These are phyloP conservation scores for Euphorbia celastroides DNA, from an alignment of 441 rosid genomes.

Conservation along the genomic window DNA sequence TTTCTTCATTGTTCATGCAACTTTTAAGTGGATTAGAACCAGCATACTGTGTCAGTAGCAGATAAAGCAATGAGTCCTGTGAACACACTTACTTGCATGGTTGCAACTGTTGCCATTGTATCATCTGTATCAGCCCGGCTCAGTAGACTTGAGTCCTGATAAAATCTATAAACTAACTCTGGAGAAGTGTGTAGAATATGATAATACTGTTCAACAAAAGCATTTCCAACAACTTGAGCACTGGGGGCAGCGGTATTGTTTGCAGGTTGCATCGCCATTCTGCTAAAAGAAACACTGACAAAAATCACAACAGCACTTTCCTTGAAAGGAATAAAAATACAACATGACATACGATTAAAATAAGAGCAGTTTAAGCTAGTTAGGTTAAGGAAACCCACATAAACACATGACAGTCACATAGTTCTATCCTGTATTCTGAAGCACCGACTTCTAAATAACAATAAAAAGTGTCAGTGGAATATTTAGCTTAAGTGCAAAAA, in stretches of 20 bases:
- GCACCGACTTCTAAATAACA: neutral
- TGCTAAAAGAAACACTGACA: conserved; percentile 11
- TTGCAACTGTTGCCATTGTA: conserved; percentile 25
- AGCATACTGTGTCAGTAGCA: neutral
- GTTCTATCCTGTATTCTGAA: neutral
- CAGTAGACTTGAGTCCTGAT: conserved; percentile 39
- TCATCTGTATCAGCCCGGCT: conserved; percentile 33
- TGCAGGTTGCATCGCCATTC: conserved; percentile 46
- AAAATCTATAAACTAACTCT: conserved; percentile 30
- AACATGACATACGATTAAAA: neutral
- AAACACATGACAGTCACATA: neutral
- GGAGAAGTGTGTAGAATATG: conserved; percentile 32
- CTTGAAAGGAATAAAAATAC: neutral
- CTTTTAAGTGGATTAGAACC: neutral
- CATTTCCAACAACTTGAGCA: conserved; percentile 36
- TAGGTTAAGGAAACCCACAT: neutral
- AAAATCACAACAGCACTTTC: neutral
- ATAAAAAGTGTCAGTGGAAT: neutral
- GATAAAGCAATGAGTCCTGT: neutral
- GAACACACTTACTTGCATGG: conserved; percentile 28
- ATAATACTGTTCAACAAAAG: conserved; percentile 35
- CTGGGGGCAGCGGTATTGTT: conserved; percentile 27
- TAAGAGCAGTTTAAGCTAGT: neutral
- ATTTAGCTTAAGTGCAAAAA: neutral
- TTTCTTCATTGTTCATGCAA: neutral